Evolutionary conservation across 805 yeast species (phyloP), one percentile per base, ranked within the genome.

Genomic region (Cyberlindnera meyerae): DNA sequence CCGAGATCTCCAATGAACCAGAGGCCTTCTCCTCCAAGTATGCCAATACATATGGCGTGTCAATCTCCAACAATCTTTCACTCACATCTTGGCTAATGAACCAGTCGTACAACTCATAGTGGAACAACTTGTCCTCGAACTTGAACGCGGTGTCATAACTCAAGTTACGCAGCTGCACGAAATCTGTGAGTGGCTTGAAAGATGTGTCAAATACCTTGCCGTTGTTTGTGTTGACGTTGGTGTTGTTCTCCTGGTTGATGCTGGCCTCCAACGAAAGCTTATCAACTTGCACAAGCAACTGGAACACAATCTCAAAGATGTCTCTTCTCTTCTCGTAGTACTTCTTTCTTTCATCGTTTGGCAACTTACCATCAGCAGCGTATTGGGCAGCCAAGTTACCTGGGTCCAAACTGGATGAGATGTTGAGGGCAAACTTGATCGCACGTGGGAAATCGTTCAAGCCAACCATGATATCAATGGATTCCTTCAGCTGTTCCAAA

Each of bases 51-150:
- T 68, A 90, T 11, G 89, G 84, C 0, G 97, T 86, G 36, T 85
- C 83, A 39, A 90, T 71, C 31, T 82, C 85, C 41, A 90, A 66
- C 29, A 93, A 64, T 43, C 84, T 75, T 38, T 82, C 93, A 43
- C 85, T 80, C 20, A 78, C 73, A 4, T 86, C 89, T 52, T 84
- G 85, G 29, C 70, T 62, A 24, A 87, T 80, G 49, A 87, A 79
- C 97, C 97, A 93, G 57, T 86, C 90, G 59, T 93, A 93, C 46
- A 93, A 74, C 45, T 85, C 84, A 61, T 80, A 87, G 47, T 93
- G 98, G 71, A 93, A 93, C n/a, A 78, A 58, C 52, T 81, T 84
- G 55, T 93, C 97, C 30, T 74, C 69, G 36, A 80, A 79, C 13
- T 74, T 73, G 51, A 88, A 77, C 38, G 93, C 85, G 13, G 81